A percentile compares a stretch with the other conserved stretches of the same genome.
These are phyloP conservation scores for Conidiobolus incongruus DNA, from an alignment of 371 early-diverging fungal genomes.

Conservation along the genomic window DNA sequence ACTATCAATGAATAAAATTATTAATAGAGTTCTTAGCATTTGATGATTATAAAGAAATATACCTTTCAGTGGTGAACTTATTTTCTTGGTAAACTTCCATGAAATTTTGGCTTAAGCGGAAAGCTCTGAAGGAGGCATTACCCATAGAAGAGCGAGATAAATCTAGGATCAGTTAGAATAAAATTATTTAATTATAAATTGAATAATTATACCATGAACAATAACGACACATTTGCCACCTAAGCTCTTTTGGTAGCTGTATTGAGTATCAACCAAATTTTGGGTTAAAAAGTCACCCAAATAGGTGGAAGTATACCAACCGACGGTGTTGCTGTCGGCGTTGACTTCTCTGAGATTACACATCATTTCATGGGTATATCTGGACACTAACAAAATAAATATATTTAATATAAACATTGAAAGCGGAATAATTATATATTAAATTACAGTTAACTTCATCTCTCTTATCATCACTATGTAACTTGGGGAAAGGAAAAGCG, in stretches of 20 bases:
- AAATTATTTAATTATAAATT: neutral
- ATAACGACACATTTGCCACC: constrained; percentile 65
- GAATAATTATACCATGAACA: constrained; percentile 65
- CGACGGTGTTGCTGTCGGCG: constrained; percentile 85
- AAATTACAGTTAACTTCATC: neutral
- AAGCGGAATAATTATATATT: too few species aligned
- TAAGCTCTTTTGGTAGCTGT: constrained; percentile 66
- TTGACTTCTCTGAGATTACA: constrained; percentile 78
- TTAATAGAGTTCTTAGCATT: too few species aligned
- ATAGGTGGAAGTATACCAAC: constrained; percentile 88
- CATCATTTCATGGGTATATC: constrained; percentile 87
- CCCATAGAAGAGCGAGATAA: constrained; percentile 64
- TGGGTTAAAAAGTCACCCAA: constrained; percentile 77
- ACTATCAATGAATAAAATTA: too few species aligned
- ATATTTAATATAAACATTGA: too few species aligned
- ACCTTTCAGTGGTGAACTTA: constrained; percentile 68
- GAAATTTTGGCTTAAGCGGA: constrained; percentile 64
- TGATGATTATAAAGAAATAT: too few species aligned
- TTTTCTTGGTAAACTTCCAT: constrained; percentile 62
- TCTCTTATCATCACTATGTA: constrained; percentile 11
- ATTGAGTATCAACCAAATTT: constrained; percentile 74
- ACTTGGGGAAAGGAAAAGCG: constrained; percentile 72
- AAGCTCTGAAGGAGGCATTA: constrained; percentile 67
- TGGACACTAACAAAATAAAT: constrained; percentile 18
- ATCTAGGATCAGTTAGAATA: too few species aligned